Conservation (phyloP, 345 rosid species). For the Citrus sinensis region DNA sequence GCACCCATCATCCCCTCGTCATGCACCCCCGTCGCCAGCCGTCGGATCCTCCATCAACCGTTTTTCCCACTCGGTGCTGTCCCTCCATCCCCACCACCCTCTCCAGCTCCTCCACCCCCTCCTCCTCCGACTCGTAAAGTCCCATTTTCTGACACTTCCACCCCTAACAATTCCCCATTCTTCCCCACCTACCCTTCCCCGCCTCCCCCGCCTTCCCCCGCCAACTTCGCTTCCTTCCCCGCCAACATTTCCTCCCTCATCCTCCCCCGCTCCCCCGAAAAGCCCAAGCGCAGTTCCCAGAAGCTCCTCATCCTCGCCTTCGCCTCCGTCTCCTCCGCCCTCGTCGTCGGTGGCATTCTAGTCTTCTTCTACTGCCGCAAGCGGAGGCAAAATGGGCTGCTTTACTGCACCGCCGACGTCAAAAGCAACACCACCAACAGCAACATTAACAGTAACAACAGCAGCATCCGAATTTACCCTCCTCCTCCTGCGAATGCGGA, state of each 20-base stretch:
- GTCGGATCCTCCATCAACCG: slow-evolving; percentile 80
- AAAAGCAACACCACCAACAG: slow-evolving; percentile 21
- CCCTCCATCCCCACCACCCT: slow-evolving; percentile 47
- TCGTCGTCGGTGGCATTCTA: slow-evolving; percentile 31
- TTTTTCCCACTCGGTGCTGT: slow-evolving; percentile 46
- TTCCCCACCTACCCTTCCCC: slow-evolving; percentile 71
- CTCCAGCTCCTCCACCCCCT: slow-evolving; percentile 40
- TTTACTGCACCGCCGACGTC: slow-evolving; percentile 6
- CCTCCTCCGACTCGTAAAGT: slow-evolving; percentile 36
- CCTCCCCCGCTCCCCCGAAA: slow-evolving; percentile 57
- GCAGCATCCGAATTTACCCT: neutral
- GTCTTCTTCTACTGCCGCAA: slow-evolving; percentile 48
- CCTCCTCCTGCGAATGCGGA: slow-evolving; percentile 14
- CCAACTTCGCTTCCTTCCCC: slow-evolving; percentile 76
- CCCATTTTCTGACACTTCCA: slow-evolving; percentile 51
- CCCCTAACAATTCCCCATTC: slow-evolving; percentile 58
- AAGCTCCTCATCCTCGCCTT: slow-evolving; percentile 51
- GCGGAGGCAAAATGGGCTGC: slow-evolving; percentile 22
- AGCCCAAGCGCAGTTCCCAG: slow-evolving; percentile 37
- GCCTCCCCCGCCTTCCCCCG: slow-evolving; percentile 77
- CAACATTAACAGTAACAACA: slow-evolving; percentile 11
- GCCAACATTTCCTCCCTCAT: slow-evolving; percentile 87
- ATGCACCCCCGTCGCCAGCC: slow-evolving; percentile 24
- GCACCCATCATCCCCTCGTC: neutral
- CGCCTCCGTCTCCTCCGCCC: slow-evolving; percentile 49